These are phyloP conservation scores for Metrosideros polymorpha DNA, from an alignment of 441 rosid species.

Conservation along the genomic window DNA sequence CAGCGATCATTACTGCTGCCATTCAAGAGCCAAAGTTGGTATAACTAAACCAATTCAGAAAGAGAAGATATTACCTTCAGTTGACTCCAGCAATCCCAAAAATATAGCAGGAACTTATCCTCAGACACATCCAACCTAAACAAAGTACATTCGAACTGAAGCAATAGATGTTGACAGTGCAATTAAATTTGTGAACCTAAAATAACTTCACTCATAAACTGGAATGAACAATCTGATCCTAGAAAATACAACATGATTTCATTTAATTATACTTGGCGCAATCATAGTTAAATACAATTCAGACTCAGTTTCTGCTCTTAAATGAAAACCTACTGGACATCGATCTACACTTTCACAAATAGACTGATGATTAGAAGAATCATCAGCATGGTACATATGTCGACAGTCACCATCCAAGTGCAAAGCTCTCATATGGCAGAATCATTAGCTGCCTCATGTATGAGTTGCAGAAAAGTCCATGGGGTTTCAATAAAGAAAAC, in stretches of 20 bases:
- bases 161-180: neutral
- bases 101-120: constrained; percentile 69
- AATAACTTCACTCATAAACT: neutral
- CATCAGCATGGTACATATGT: neutral
- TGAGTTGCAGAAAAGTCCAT: neutral
- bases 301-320: neutral
- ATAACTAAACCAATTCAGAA: neutral
- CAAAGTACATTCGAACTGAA: neutral
- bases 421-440: neutral
- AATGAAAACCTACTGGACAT: neutral
- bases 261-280: neutral
- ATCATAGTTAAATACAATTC: neutral
- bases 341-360: neutral
- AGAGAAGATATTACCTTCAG: constrained; percentile 40
- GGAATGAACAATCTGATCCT: neutral
- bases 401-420: neutral
- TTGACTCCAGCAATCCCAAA: constrained; percentile 81
- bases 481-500: neutral
- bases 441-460: neutral
- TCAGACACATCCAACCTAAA: constrained; percentile 65
- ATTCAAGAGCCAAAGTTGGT: neutral
- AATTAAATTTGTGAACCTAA: neutral
- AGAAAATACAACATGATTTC: neutral
- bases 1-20: neutral
- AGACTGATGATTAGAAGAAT: neutral